Percentiles rank a stretch among this genome's conserved stretches.
These are phyloP conservation scores for Bjerkandera adusta DNA, from an alignment of 1,284 basidiomycete genomes.

Conservation along the genomic window DNA sequence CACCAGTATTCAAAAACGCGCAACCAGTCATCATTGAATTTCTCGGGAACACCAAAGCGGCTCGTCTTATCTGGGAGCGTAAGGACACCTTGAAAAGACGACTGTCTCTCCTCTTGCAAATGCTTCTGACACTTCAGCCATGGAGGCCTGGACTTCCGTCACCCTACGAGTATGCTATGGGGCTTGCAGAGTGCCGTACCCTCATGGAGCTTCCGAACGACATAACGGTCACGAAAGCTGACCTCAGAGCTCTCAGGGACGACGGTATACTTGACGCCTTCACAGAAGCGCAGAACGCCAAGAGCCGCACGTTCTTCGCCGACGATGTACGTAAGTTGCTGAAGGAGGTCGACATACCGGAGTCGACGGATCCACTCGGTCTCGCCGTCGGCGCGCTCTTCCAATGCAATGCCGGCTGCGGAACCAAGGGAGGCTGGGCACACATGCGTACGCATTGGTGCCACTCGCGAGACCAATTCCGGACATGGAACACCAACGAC, in stretches of 20 bases:
- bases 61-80: neutral
- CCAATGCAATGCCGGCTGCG: neutral
- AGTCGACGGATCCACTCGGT: neutral
- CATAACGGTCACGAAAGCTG: neutral
- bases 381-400: neutral
- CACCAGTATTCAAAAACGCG: neutral
- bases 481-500: too few relatives aligned
- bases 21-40: neutral
- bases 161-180: neutral
- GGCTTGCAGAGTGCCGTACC: neutral
- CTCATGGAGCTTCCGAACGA: neutral
- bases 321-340: neutral
- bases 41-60: neutral
- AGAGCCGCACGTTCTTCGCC: neutral
- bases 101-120: neutral
- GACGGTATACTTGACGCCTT: neutral
- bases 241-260: neutral
- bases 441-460: too few relatives aligned
- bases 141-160: neutral
- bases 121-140: neutral
- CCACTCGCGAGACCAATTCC: too few relatives aligned
- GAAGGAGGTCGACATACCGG: neutral
- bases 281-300: neutral
- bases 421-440: too few relatives aligned
- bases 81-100: neutral